phyloP scores from a whole-genome alignment of 345 rosid species.

The Populus tremula region DNA sequence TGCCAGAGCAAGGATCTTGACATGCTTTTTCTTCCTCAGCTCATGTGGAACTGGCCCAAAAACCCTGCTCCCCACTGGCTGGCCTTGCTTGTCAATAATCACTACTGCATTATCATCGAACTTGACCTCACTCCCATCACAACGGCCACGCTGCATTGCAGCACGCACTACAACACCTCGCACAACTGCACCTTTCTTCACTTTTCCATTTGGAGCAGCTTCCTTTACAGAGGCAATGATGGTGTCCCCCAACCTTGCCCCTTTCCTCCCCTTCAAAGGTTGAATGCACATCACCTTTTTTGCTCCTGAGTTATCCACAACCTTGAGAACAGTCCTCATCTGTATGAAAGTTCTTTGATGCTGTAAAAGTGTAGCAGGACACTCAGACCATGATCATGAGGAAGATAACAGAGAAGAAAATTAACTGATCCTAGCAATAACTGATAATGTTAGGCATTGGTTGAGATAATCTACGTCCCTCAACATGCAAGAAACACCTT shows the following conservation, averaged over 20 bases:
- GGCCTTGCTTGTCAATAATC: conserved; percentile 67
- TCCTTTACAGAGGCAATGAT: conserved; percentile 86
- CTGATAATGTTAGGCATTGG: neutral
- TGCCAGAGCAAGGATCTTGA: conserved; percentile 82
- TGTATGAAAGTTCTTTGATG: conserved; percentile 79
- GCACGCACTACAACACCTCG: conserved; percentile 83
- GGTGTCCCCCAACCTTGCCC: conserved; percentile 79
- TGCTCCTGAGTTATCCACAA: conserved; percentile 85
- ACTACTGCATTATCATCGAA: conserved; percentile 92
- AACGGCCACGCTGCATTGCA: conserved; percentile 83
- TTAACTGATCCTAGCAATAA: neutral
- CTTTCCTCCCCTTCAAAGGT: conserved; percentile 68
- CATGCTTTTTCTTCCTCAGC: conserved; percentile 82
- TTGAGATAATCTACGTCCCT: neutral
- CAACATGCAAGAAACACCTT: neutral
- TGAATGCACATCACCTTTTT: conserved; percentile 91
- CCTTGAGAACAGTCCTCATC: conserved; percentile 86
- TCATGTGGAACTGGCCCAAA: conserved; percentile 92
- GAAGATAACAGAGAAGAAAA: neutral
- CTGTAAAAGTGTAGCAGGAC: conserved; percentile 25
- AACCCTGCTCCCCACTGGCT: conserved; percentile 78
- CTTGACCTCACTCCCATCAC: conserved; percentile 83
- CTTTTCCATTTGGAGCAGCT: conserved; percentile 89
- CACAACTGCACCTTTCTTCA: conserved; percentile 85
- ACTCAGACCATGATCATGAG: neutral